Conservation (phyloP, 2,329 filamentous ascomycete species). For the Cytospora piceicola region DNA sequence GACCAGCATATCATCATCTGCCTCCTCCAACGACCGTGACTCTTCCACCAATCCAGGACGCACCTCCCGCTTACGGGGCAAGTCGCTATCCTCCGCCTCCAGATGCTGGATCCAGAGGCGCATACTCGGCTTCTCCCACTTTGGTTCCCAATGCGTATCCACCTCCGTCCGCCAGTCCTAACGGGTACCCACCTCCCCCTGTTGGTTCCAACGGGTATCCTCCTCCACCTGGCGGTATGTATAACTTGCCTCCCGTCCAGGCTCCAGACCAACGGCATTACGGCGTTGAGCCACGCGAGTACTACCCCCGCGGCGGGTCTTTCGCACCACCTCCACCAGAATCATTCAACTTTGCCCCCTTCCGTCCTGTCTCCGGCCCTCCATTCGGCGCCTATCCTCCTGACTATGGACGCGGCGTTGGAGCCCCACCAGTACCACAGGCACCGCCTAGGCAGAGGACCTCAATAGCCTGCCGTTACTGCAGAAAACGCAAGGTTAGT, state of each 20-base stretch:
- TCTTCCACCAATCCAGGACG: conserved; percentile 56
- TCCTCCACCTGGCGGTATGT: conserved; percentile 34
- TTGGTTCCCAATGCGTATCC: conserved; percentile 28
- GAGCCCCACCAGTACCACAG: conserved; percentile 48
- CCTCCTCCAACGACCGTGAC: conserved; percentile 50
- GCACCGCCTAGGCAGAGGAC: conserved; percentile 62
- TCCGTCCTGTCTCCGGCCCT: conserved; percentile 41
- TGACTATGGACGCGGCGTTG: conserved; percentile 41
- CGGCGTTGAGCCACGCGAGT: conserved; percentile 31
- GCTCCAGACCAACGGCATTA: conserved; percentile 29
- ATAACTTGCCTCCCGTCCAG: conserved; percentile 33
- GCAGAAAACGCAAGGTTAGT: conserved; percentile 62
- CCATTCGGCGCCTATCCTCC: conserved; percentile 37
- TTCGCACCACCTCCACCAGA: conserved; percentile 27
- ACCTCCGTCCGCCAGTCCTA: conserved; percentile 40
- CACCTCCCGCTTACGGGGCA: conserved; percentile 41
- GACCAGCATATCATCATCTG: conserved; percentile 38
- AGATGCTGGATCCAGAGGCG: conserved; percentile 36
- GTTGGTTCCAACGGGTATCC: conserved; percentile 30
- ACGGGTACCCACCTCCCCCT: conserved; percentile 50
- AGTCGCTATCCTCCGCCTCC: conserved; percentile 46
- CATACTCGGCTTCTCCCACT: conserved; percentile 34
- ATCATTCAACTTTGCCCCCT: conserved; percentile 35
- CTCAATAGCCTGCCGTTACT: conserved; percentile 64
- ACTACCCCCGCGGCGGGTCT: conserved; percentile 28